These are phyloP conservation scores for Kodamaea jinghongensis DNA, from an alignment of 805 yeast genomes.

Conservation along the genomic window DNA sequence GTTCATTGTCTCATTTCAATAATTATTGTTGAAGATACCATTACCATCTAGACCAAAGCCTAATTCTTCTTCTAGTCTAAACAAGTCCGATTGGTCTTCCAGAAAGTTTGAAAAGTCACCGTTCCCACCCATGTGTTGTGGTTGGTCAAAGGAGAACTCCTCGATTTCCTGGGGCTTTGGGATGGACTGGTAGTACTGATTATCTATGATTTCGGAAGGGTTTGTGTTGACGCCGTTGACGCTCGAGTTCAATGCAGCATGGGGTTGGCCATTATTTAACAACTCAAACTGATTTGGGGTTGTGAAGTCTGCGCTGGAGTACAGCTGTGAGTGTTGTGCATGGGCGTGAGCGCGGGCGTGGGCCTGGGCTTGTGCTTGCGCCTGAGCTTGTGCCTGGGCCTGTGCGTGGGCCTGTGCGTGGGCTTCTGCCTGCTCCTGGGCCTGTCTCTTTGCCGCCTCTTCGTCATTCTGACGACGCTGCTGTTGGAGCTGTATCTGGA, in stretches of 20 bases:
- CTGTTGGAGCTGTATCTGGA: conserved; percentile 31
- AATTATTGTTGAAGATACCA: conserved; percentile 14
- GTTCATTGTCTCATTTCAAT: no score
- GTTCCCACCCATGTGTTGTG: conserved; percentile 8
- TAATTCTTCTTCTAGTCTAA: conserved; percentile 42
- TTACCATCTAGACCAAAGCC: conserved; percentile 46
- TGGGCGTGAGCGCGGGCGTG: conserved; percentile 10
- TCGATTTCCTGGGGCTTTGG: conserved; percentile 46
- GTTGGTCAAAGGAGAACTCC: conserved; percentile 26
- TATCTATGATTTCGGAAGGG: conserved; percentile 18
- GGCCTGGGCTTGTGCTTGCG: conserved; percentile 15
- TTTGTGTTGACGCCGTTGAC: conserved; percentile 20
- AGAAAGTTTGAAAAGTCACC: conserved; percentile 6
- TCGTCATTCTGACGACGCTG: conserved; percentile 23
- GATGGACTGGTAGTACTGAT: conserved; percentile 33
- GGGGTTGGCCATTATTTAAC: conserved; percentile 13
- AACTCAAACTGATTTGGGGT: conserved; percentile 12
- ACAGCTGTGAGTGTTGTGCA: conserved; percentile 8
- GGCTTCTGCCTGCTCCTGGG: conserved; percentile 17
- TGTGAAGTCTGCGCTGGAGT: conserved; percentile 6
- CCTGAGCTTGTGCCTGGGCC: conserved; percentile 9
- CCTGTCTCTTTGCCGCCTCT: conserved; percentile 18
- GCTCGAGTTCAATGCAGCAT: conserved; percentile 15
- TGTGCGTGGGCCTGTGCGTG: conserved; percentile 14
- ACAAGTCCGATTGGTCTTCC: conserved; percentile 23